A percentile compares a stretch with the other conserved stretches of the same genome.
phyloP scores from a whole-genome alignment of 441 rosid species.

The Omphalea diandra region DNA sequence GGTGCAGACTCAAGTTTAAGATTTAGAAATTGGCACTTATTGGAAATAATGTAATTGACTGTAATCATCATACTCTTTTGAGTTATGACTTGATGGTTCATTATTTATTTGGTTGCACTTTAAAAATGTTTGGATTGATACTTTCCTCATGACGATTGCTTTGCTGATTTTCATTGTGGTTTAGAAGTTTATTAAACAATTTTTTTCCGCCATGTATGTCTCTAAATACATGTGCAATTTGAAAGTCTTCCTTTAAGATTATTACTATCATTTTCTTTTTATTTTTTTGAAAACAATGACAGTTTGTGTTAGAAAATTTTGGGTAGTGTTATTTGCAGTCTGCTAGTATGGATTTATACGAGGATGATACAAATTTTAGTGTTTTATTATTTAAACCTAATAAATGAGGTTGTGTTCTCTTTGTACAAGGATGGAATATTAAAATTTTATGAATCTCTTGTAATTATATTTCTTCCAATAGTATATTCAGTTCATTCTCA shows the following conservation, averaged over 20 bases:
- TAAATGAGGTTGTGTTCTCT: neutral
- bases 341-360: neutral
- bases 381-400: too few relatives aligned
- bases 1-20: constrained; percentile 2
- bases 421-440: too few relatives aligned
- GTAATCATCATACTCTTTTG: neutral
- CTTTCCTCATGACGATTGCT: neutral
- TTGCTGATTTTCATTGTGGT: neutral
- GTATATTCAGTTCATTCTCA: neutral
- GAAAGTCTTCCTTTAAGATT: neutral
- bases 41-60: neutral
- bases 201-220: neutral
- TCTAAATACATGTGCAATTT: neutral
- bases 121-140: neutral
- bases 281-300: neutral
- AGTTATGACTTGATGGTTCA: neutral
- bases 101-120: neutral
- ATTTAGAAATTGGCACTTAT: neutral
- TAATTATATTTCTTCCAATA: neutral
- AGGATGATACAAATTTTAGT: neutral
- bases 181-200: neutral
- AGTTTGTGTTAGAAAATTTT: neutral
- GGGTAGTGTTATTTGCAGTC: neutral
- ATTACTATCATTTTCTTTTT: too few relatives aligned
- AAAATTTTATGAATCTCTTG: too few relatives aligned